Evolutionary conservation across 371 early-diverging fungal species (phyloP), one percentile per base, ranked within the genome.

Genomic region (Umbelopsis sp.): DNA sequence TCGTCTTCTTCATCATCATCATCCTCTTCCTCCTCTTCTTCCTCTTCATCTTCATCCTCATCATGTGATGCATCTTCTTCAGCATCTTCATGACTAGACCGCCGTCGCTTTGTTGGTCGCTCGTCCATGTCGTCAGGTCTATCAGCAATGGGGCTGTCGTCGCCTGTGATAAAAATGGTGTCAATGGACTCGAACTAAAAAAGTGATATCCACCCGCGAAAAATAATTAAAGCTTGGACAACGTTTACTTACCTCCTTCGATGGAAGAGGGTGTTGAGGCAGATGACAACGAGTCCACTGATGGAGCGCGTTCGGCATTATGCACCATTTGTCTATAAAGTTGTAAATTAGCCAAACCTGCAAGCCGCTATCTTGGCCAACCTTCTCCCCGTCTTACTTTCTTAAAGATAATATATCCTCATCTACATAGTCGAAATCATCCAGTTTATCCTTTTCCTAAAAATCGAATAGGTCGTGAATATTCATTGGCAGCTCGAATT

Each of bases 341-440:
- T 5, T 45, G 4, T 63, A 41, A 53, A 32, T 29, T 24, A 29
- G 35, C 45, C 44, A 65, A n/a, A 22, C 22, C 6, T 45, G 41
- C 48, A 45, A 32, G 29, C 32, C 18, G 8, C 24, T 44, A 46
- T 35, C 7, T 46, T 35, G 18, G 20, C 16, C 11, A 44, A 10
- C 1, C 4, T 4, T 20, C 52, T 51, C n/a, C 44, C 24, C 41
- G 20, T 25, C 53, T 64, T 70, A 76, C 76, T 78, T 78, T 37
- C 74, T 63, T 63, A 78, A 35, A 12, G 79, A 78, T 41, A 68
- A 41, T n/a, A 78, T 76, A 57, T 78, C 79, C 53, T 78, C 79
- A 53, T 78, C 79, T 29, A 71, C 72, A 62, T 76, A 78, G 7
- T 75, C 76, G 50, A 78, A 78, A 63, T 78, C 76, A 50, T 74